These are phyloP conservation scores for Aureobasidium sp. DNA, from an alignment of 2,329 filamentous ascomycete species.

Conservation along the genomic window DNA sequence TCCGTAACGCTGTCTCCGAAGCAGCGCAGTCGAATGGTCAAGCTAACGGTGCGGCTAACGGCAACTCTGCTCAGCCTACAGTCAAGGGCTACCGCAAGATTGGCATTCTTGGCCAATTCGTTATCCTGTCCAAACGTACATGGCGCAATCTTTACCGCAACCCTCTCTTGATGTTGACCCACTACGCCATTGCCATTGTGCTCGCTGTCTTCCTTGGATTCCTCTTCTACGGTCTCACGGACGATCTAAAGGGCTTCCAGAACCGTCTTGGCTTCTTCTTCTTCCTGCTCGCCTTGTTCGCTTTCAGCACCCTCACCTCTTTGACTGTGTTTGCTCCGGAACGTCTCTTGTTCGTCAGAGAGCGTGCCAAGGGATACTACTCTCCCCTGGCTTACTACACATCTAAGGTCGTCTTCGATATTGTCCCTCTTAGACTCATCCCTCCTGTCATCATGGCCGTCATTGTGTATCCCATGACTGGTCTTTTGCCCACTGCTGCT, in stretches of 20 bases:
- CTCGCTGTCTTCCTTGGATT: slow-evolving; percentile 90
- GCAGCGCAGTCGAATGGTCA: slow-evolving; percentile 48
- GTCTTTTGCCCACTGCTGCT: slow-evolving; percentile 67
- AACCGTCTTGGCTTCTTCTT: slow-evolving; percentile 96
- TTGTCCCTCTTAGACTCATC: slow-evolving; percentile 85
- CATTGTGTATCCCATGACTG: slow-evolving; percentile 97
- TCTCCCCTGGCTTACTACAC: slow-evolving; percentile 87
- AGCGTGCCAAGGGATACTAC: slow-evolving; percentile 96
- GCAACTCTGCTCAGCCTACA: slow-evolving; percentile 36
- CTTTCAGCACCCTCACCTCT: slow-evolving; percentile 91
- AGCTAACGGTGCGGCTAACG: slow-evolving; percentile 41
- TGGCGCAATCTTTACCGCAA: slow-evolving; percentile 98
- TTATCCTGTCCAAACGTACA: slow-evolving; percentile 80
- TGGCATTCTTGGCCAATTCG: slow-evolving; percentile 71
- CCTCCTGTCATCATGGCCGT: slow-evolving; percentile 91
- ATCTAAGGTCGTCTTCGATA: slow-evolving; percentile 96
- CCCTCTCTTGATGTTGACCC: slow-evolving; percentile 95
- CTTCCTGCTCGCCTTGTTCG: slow-evolving; percentile 90
- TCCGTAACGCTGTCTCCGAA: slow-evolving; percentile 57
- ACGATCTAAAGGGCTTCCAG: slow-evolving; percentile 95
- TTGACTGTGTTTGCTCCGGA: slow-evolving; percentile 90
- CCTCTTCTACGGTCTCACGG: slow-evolving; percentile 90
- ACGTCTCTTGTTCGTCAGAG: slow-evolving; percentile 80
- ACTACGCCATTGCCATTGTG: slow-evolving; percentile 94
- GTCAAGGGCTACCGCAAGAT: slow-evolving; percentile 77